Conservation (phyloP, 202 grass and related monocot species). For the Cymbopogon flexuosus region DNA sequence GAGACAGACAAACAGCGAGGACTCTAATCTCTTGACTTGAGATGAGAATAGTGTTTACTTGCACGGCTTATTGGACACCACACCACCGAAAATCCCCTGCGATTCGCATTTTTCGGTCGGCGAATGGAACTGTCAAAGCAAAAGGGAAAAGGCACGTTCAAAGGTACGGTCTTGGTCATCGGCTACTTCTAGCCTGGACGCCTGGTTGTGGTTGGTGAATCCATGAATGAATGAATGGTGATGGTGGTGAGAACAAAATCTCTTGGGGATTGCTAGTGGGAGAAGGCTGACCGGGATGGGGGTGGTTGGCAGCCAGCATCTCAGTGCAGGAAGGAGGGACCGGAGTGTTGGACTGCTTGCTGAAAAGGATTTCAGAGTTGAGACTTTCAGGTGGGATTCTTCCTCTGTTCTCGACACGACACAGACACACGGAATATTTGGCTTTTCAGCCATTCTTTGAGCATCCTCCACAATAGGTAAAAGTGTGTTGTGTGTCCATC, state of each 20-base stretch:
- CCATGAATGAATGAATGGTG: neutral
- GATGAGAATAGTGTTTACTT: no score
- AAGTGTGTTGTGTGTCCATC: neutral
- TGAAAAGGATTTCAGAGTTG: neutral
- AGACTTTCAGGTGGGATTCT: neutral
- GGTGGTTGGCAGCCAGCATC: neutral
- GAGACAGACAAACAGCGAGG: no score
- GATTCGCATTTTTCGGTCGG: neutral
- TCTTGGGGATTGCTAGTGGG: neutral
- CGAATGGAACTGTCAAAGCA: neutral
- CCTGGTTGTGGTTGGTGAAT: neutral
- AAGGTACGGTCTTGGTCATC: neutral
- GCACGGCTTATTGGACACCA: no score
- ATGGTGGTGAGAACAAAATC: neutral
- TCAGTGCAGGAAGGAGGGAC: neutral
- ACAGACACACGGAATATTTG: neutral
- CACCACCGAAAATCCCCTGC: neutral
- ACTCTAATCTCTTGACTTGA: neutral
- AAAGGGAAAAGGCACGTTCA: neutral
- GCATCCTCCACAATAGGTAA: neutral
- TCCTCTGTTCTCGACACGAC: neutral
- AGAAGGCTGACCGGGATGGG: neutral
- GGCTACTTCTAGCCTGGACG: no score
- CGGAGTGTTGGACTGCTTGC: neutral
- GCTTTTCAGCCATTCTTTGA: neutral